These are phyloP conservation scores for Malassezia sp. DNA, from an alignment of 1,284 basidiomycete species.

Conservation along the genomic window DNA sequence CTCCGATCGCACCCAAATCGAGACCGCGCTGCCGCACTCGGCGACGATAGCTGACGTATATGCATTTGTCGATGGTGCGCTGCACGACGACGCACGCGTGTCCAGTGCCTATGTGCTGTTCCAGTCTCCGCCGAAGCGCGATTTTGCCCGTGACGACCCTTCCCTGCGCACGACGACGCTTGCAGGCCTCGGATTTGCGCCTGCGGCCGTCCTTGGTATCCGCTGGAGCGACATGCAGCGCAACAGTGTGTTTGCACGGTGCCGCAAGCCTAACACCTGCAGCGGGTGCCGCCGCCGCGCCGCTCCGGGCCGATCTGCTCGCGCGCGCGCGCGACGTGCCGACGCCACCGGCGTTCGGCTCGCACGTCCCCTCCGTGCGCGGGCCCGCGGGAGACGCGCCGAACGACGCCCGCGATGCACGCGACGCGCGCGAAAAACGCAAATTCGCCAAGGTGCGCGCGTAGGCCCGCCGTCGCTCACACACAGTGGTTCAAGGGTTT, in stretches of 20 bases:
- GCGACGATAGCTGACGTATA: slow-evolving; percentile 69
- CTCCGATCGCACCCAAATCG: slow-evolving; percentile 67
- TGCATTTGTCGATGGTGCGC: slow-evolving; percentile 62
- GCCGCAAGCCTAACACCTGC: background rate
- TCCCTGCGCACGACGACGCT: slow-evolving; percentile 59
- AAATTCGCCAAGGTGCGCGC: slow-evolving; percentile 15
- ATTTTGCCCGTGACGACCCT: slow-evolving; percentile 65
- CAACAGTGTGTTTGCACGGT: slow-evolving; percentile 51
- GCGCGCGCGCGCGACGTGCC: slow-evolving; percentile 17
- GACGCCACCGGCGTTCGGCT: slow-evolving; percentile 2
- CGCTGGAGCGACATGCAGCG: slow-evolving; percentile 62
- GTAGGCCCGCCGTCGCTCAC: background rate
- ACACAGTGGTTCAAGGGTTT: slow-evolving; percentile 17
- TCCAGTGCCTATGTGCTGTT: slow-evolving; percentile 74
- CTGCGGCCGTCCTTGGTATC: slow-evolving; percentile 64
- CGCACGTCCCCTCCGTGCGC: slow-evolving; percentile 7
- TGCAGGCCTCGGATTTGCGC: slow-evolving; percentile 62
- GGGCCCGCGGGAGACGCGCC: background rate
- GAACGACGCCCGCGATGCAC: background rate
- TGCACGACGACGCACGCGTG: no score
- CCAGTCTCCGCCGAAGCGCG: slow-evolving; percentile 63
- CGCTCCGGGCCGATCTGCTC: slow-evolving; percentile 15
- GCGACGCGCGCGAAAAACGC: slow-evolving; percentile 11
- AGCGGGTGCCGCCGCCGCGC: slow-evolving; percentile 17
- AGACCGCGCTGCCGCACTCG: slow-evolving; percentile 62